Conservation (phyloP, 768 basidiomycete genomes). For the Amanita rimosa region DNA sequence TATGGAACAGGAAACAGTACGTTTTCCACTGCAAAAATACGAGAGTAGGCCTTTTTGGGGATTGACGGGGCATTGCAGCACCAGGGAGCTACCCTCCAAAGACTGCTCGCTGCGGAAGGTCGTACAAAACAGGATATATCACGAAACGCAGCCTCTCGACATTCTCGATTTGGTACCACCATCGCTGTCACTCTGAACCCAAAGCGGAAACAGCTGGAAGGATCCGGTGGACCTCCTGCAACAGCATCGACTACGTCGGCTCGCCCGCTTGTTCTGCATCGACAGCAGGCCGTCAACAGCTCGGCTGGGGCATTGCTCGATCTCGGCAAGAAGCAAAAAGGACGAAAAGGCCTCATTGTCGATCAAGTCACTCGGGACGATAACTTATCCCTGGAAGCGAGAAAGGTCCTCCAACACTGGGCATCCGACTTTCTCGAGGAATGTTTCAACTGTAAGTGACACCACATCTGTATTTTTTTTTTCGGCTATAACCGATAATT, state of each 20-base stretch:
- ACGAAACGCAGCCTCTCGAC: slow-evolving; percentile 56
- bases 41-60: background rate
- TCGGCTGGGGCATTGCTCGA: slow-evolving; percentile 68
- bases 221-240: slow-evolving; percentile 13
- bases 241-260: slow-evolving; percentile 23
- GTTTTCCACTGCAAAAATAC: slow-evolving; percentile 21
- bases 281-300: slow-evolving; percentile 65
- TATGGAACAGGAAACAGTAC: slow-evolving; percentile 55
- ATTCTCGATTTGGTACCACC: slow-evolving; percentile 95
- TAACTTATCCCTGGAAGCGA: slow-evolving; percentile 55
- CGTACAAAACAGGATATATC: slow-evolving; percentile 45
- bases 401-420: slow-evolving; percentile 51
- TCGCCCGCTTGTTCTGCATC: slow-evolving; percentile 68
- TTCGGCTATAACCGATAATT: background rate
- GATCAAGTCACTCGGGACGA: slow-evolving; percentile 65
- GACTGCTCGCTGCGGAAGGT: slow-evolving; percentile 71
- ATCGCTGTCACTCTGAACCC: slow-evolving; percentile 68
- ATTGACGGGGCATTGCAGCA: slow-evolving; percentile 30
- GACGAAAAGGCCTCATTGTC: slow-evolving; percentile 45
- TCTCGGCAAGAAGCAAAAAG: slow-evolving; percentile 47
- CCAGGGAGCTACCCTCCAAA: slow-evolving; percentile 55
- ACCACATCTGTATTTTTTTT: slow-evolving; percentile 5
- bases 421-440: slow-evolving; percentile 67
- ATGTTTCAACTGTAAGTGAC: slow-evolving; percentile 78
- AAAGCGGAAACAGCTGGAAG: slow-evolving; percentile 27